These are phyloP conservation scores for Rhodamnia rubescens DNA, from an alignment of 345 rosid species.

Conservation along the genomic window DNA sequence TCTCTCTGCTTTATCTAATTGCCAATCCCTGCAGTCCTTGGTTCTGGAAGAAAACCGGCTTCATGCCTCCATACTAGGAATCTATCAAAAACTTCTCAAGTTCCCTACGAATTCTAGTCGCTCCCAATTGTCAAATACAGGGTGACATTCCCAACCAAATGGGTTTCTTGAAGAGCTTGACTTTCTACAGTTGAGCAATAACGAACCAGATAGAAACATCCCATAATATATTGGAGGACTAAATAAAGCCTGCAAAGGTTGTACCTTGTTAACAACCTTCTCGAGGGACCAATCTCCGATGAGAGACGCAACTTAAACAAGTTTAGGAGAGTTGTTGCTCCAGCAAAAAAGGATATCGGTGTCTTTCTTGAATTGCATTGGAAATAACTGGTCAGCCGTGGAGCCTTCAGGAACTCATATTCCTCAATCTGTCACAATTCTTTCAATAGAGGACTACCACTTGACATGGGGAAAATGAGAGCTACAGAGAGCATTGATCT, in stretches of 20 bases:
- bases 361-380: not conserved
- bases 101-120: not conserved
- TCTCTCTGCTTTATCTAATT: not conserved
- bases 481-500: not conserved
- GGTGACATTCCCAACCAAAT: not conserved
- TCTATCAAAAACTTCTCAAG: not conserved
- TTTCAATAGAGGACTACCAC: too few relatives aligned
- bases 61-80: not conserved
- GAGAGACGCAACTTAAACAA: not conserved
- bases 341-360: not conserved
- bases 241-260: not conserved
- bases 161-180: not conserved
- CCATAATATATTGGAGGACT: not conserved
- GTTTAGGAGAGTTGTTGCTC: not conserved
- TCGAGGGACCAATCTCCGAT: not conserved
- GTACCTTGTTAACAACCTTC: not conserved
- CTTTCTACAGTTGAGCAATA: not conserved
- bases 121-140: not conserved
- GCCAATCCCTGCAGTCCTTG: not conserved
- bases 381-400: not conserved
- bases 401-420: not conserved
- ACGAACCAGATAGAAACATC: not conserved
- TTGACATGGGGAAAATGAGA: too few relatives aligned
- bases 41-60: accelerated
- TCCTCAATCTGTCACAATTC: not conserved